A percentile compares a stretch with the other conserved stretches of the same genome.
Evolutionary conservation across 306 rosid species (phyloP).

Genomic region (Urtica urens): DNA sequence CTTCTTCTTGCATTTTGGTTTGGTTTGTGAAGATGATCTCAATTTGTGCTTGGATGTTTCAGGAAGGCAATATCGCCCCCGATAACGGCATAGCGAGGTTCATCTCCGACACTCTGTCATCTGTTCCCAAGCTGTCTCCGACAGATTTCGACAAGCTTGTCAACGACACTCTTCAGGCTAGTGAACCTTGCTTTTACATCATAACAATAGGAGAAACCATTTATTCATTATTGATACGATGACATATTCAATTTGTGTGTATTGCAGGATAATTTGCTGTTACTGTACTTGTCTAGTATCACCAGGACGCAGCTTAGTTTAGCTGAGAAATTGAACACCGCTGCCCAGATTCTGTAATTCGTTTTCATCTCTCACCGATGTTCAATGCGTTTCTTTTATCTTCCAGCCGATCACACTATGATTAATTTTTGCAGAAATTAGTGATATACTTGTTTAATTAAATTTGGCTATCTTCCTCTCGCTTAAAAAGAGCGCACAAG

Average conservation of each 20-base stretch:
- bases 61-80: constrained; percentile 68
- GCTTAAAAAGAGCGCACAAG: no score
- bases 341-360: constrained; percentile 77
- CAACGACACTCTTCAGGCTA: constrained; percentile 77
- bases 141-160: constrained; percentile 68
- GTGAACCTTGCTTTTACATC: no score
- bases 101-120: constrained; percentile 53
- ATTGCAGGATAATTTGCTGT: constrained; percentile 70
- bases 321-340: constrained; percentile 90
- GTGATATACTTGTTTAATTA: no score
- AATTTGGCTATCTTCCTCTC: no score
- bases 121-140: constrained; percentile 67
- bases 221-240: not conserved
- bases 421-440: no score
- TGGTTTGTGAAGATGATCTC: no score
- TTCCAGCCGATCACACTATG: no score
- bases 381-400: no score
- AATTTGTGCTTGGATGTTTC: constrained; percentile 17
- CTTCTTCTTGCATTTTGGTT: not conserved
- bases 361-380: no score
- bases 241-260: not conserved
- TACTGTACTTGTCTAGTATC: constrained; percentile 76
- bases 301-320: constrained; percentile 76
- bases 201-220: no score
- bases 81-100: constrained; percentile 69